These are phyloP conservation scores for Penicillium verrucosum DNA, from an alignment of 2,329 filamentous ascomycete species.

Conservation along the genomic window DNA sequence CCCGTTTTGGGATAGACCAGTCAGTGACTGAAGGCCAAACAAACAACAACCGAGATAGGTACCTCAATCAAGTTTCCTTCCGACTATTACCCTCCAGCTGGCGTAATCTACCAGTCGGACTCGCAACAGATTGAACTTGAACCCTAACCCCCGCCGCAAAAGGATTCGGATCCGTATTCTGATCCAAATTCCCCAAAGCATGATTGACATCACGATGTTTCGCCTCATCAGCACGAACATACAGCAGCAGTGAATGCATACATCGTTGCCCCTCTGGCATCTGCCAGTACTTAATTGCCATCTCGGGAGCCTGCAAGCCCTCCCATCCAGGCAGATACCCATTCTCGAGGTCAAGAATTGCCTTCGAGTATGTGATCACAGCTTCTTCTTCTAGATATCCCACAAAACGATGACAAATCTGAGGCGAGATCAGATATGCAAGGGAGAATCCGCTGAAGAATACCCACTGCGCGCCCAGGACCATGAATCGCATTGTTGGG, in stretches of 20 bases:
- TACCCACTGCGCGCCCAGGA: constrained; percentile 86
- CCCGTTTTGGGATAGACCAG: no score
- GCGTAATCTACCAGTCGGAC: background rate
- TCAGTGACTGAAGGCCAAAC: background rate
- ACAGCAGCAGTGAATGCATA: constrained; percentile 80
- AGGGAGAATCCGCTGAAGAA: constrained; percentile 94
- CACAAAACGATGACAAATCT: constrained; percentile 88
- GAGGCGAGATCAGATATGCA: constrained; percentile 79
- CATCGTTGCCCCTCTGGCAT: constrained; percentile 78
- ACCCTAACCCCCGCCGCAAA: constrained; percentile 36
- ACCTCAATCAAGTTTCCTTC: background rate
- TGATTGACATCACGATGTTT: constrained; percentile 91
- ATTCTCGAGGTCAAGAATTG: constrained; percentile 76
- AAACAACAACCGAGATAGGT: background rate
- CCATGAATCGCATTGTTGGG: constrained; percentile 84
- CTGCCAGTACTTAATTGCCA: constrained; percentile 84
- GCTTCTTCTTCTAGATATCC: constrained; percentile 95
- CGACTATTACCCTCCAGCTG: background rate
- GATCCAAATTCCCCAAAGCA: constrained; percentile 79
- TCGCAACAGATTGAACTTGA: constrained; percentile 6
- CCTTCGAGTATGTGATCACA: constrained; percentile 84
- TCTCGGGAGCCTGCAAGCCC: constrained; percentile 72
- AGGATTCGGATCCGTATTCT: constrained; percentile 81
- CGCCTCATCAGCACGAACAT: constrained; percentile 79
- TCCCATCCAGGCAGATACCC: constrained; percentile 79